Evolutionary conservation across 345 rosid genomes (phyloP).

Genomic region (Psidium friedrichsthalianum): DNA sequence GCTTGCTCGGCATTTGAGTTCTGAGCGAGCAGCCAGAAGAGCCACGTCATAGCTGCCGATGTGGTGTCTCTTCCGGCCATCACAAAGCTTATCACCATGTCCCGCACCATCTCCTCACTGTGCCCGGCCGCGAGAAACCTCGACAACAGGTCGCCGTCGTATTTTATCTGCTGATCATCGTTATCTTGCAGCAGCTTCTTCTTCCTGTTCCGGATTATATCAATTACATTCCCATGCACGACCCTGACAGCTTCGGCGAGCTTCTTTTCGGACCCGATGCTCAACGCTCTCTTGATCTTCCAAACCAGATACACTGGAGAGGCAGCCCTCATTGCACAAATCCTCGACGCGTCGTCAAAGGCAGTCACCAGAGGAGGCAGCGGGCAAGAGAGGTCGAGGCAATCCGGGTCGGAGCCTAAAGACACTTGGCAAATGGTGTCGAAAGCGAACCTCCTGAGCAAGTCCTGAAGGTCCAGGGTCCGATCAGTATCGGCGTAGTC

Average conservation of each 20-base stretch:
- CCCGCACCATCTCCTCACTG: slow-evolving; percentile 36
- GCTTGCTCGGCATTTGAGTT: slow-evolving; percentile 9
- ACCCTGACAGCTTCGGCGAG: slow-evolving; percentile 28
- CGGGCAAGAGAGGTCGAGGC: slow-evolving; percentile 33
- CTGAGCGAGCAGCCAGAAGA: slow-evolving; percentile 44
- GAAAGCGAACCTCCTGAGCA: slow-evolving; percentile 46
- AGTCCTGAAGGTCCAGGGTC: slow-evolving; percentile 45
- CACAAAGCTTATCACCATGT: slow-evolving; percentile 35
- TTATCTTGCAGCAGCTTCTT: slow-evolving; percentile 3
- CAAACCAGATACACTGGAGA: slow-evolving; percentile 41
- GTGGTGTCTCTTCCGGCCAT: slow-evolving; percentile 47
- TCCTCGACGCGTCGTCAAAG: slow-evolving; percentile 43
- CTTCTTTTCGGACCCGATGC: slow-evolving; percentile 46
- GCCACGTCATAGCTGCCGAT: slow-evolving; percentile 43
- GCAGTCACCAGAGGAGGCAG: slow-evolving; percentile 31
- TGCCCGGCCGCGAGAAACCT: slow-evolving; percentile 33
- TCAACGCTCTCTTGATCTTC: slow-evolving; percentile 48
- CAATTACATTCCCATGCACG: slow-evolving; percentile 20
- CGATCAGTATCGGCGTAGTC: slow-evolving; percentile 6
- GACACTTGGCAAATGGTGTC: slow-evolving; percentile 42
- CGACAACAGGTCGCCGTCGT: slow-evolving; percentile 33
- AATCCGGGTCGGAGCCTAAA: slow-evolving; percentile 40
- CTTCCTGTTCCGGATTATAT: slow-evolving; percentile 31
- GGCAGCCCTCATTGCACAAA: slow-evolving; percentile 44
- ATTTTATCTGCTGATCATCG: neutral